Evolutionary conservation across 495 filamentous ascomycete genomes (phyloP), one percentile per base, ranked within the genome.

Genomic region (Tuber brumale): DNA sequence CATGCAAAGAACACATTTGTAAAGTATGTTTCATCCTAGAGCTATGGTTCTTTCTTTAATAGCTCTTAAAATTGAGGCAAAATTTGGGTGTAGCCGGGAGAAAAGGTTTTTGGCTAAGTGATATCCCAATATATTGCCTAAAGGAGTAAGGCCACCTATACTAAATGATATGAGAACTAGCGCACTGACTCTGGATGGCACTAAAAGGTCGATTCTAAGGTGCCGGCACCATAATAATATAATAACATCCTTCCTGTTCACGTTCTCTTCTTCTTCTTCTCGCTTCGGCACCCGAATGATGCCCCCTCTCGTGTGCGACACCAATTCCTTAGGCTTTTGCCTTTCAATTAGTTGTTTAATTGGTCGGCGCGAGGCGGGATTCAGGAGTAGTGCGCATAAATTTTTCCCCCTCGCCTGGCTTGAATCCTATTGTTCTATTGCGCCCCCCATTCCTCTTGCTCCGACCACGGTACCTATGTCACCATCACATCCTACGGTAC

Each of bases 311-410:
- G 51, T 27, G 51, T 61, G n/a, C n/a, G n/a, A 27, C 51, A 61
- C 27, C n/a, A 31, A 61, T 61, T 16, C 51, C 51, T 61, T 61
- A 61, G 51, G 27, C 27, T 31, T 61, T 61, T 61, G n/a, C 51
- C 0, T 61, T 61, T 14, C 51, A 61, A 61, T 61, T 27, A 57
- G 2, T 61, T 57, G 8, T 61, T 61, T 61, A 16, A 78, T 70
- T n/a, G 35, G 74, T 51, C 44, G 39, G 77, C 69, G 77, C 77
- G 44, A 72, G 51, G 78, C 70, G 74, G 73, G 75, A 75, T 73
- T 70, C 76, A 73, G 73, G 78, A 43, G 43, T 66, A 61, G 45
- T 69, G 74, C 51, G 51, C 51, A 61, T 61, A n/a, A 31, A 31
- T 61, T 31, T 14, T 16, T 16, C 51, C 51, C 51, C 51, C 51